phyloP scores from a whole-genome alignment of 352 stramenopile species.

The Plasmopara halstedii region DNA sequence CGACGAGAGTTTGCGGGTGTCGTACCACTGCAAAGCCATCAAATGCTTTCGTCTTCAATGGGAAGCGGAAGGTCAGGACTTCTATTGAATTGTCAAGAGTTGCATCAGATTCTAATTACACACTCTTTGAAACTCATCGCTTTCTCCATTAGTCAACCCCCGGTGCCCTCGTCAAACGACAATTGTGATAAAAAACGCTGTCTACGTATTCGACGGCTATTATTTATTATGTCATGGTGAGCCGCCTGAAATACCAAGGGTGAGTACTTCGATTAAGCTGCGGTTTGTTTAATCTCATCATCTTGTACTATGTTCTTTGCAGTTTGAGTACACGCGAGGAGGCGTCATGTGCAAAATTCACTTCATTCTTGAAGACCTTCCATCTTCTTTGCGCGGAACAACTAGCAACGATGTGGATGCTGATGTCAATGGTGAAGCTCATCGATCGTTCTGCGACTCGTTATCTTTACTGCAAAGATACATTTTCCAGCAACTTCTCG shows the following conservation, averaged over 20 bases:
- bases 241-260: constrained; percentile 45
- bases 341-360: constrained; percentile 72
- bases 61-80: constrained; percentile 74
- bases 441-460: constrained; percentile 37
- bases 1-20: constrained; percentile 55
- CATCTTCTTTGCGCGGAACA: constrained; percentile 30
- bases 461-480: constrained; percentile 68
- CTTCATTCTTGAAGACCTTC: constrained; percentile 59
- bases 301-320: constrained; percentile 1
- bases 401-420: constrained; percentile 16
- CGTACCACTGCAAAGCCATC: constrained; percentile 46
- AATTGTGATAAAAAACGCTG: constrained; percentile 44
- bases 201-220: constrained; percentile 83
- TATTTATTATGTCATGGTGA: constrained; percentile 73
- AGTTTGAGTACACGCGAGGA: constrained; percentile 81
- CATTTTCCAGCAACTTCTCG: constrained; percentile 64
- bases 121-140: background rate
- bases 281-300: background rate
- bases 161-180: constrained; percentile 64
- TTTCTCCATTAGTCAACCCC: constrained; percentile 51
- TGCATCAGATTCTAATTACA: background rate
- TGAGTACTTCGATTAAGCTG: constrained; percentile 7
- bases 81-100: background rate
- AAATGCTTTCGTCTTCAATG: constrained; percentile 73
- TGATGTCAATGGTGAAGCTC: constrained; percentile 18